phyloP scores from a whole-genome alignment of 495 filamentous ascomycete genomes.

The Sabuloglossum arenarium region DNA sequence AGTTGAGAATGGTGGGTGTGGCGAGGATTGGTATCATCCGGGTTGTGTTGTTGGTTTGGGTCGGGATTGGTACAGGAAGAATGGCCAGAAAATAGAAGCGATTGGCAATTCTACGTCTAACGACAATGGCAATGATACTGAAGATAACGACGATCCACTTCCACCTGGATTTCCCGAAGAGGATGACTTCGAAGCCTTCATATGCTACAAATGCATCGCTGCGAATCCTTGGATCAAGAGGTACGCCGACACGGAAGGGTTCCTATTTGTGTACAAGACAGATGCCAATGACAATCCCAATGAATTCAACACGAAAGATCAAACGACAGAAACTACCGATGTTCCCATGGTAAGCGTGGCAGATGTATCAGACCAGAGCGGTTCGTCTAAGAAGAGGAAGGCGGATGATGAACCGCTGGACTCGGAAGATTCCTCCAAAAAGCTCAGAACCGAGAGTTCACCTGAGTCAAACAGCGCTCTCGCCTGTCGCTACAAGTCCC shows the following conservation, averaged over 20 bases:
- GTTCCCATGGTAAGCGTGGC: not conserved
- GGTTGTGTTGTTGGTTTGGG: constrained; percentile 74
- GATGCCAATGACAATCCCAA: not conserved
- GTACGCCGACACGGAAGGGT: constrained; percentile 69
- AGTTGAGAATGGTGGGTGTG: constrained; percentile 65
- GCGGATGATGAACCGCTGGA: constrained; percentile 28
- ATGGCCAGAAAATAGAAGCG: not conserved
- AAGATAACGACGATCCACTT: constrained; percentile 33
- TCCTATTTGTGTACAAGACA: constrained; percentile 40
- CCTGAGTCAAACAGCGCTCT: not conserved
- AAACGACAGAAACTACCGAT: constrained; percentile 1
- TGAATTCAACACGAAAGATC: constrained; percentile 3
- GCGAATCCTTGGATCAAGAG: constrained; percentile 79
- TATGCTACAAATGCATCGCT: constrained; percentile 88
- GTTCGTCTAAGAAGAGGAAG: constrained; percentile 52
- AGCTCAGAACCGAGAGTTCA: constrained; percentile 16
- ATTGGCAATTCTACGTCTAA: not conserved
- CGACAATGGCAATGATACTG: constrained; percentile 8
- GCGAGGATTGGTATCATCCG: constrained; percentile 98
- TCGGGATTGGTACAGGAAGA: constrained; percentile 24
- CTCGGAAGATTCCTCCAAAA: constrained; percentile 3
- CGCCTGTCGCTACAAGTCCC: constrained; percentile 11
- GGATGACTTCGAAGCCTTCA: constrained; percentile 68
- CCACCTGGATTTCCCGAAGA: constrained; percentile 76
- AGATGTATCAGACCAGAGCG: constrained; percentile 5